These are phyloP conservation scores for Alloteropsis angusta DNA, from an alignment of 202 grass and related monocot species.

Conservation along the genomic window DNA sequence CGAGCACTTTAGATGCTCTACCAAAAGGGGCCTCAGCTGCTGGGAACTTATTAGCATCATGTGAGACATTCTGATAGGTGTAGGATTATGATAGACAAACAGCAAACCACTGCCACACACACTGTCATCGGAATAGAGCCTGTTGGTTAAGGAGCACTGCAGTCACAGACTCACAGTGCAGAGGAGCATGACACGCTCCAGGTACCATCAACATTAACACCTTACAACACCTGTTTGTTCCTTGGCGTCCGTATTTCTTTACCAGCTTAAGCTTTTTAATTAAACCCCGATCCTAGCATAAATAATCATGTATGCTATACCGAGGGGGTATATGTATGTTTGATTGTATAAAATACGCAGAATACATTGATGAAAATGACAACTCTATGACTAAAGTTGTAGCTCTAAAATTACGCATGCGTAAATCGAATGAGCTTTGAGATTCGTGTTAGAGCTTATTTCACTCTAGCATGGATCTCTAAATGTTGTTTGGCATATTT, in stretches of 20 bases:
- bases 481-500: background rate
- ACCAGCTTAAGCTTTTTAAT: background rate
- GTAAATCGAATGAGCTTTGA: background rate
- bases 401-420: too few relatives aligned
- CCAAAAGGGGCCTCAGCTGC: too few relatives aligned
- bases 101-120: conserved; percentile 20
- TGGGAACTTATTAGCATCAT: background rate
- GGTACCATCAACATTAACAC: background rate
- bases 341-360: background rate
- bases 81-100: conserved; percentile 35
- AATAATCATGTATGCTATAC: too few relatives aligned
- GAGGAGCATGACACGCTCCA: conserved; percentile 13
- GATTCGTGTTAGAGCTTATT: background rate
- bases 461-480: background rate
- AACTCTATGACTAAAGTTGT: background rate
- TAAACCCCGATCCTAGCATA: background rate
- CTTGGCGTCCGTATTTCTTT: background rate
- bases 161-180: background rate
- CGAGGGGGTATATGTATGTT: too few relatives aligned
- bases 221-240: background rate
- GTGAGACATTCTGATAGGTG: background rate
- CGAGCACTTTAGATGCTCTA: too few relatives aligned
- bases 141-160: conserved; percentile 6
- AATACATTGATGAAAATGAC: background rate
- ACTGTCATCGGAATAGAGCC: background rate